These are phyloP conservation scores for Boletus coffeatus DNA, from an alignment of 1,284 basidiomycete genomes.

Conservation along the genomic window DNA sequence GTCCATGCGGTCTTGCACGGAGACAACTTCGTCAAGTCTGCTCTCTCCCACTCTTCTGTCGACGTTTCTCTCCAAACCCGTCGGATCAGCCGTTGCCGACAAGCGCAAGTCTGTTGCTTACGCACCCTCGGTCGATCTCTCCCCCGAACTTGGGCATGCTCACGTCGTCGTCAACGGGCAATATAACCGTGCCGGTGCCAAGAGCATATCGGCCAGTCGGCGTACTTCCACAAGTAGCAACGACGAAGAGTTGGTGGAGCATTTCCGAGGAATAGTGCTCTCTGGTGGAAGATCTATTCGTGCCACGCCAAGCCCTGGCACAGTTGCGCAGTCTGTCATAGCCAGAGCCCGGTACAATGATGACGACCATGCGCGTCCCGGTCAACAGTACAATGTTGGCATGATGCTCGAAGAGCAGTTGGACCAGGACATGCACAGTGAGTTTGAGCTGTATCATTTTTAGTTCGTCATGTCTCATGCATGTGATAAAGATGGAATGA, in stretches of 20 bases:
- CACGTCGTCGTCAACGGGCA: slow-evolving; percentile 39
- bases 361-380: too few relatives aligned
- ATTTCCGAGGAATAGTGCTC: slow-evolving; percentile 63
- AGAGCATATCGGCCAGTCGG: slow-evolving; percentile 85
- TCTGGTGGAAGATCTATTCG: slow-evolving; percentile 52
- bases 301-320: slow-evolving; percentile 43
- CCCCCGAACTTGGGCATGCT: slow-evolving; percentile 38
- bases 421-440: too few relatives aligned
- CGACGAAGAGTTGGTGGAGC: slow-evolving; percentile 72
- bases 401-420: too few relatives aligned
- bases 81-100: slow-evolving; percentile 58
- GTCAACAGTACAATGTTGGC: too few relatives aligned
- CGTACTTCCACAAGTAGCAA: slow-evolving; percentile 76
- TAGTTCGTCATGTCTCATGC: too few relatives aligned
- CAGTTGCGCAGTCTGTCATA: too few relatives aligned
- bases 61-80: slow-evolving; percentile 60
- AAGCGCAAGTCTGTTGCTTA: slow-evolving; percentile 86
- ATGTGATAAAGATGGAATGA: too few relatives aligned
- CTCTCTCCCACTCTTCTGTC: slow-evolving; percentile 43
- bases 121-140: slow-evolving; percentile 47
- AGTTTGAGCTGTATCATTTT: too few relatives aligned
- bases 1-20: slow-evolving; percentile 58
- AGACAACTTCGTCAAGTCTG: slow-evolving; percentile 41
- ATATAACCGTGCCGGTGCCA: slow-evolving; percentile 67
- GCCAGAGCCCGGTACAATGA: too few relatives aligned